Evolutionary conservation across 768 basidiomycete genomes (phyloP), one percentile per base, ranked within the genome.

Genomic region (Termitomyces sp.): DNA sequence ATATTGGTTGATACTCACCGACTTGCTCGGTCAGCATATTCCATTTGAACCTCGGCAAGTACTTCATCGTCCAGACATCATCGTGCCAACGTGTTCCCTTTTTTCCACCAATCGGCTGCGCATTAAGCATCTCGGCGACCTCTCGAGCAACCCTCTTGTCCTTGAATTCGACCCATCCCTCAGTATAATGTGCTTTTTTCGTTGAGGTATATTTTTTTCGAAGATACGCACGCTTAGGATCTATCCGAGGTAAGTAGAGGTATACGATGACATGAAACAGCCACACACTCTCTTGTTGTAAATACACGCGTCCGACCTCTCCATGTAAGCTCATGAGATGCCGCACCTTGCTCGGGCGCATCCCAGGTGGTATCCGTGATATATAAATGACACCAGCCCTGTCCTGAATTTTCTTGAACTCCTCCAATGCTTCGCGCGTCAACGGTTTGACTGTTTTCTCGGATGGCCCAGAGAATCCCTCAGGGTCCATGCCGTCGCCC

Each of bases 61-160:
- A 99, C 69, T 96, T 96, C 94, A 98, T 96, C 56, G 97, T 98
- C 97, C 97, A 99, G 8, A 99, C 86, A 62, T 99, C 97, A 67
- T 98, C 96, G 68, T 92, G 79, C 92, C 93, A 98, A 57, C 92
- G 79, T 2, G 85, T 81, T 5, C 89, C 88, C 69, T 93, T 94
- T 77, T 93, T 95, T 2, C 93, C 94, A 29, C 96, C 97, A 58
- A 99, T 95, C 1, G 93, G 83, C 65, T 95, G 87, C 1, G 95
- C 97, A 68, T 99, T 99, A 62, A 99, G 77, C 92, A 98, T 93
- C 55, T 85, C 92, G 8, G 96, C 96, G 9, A 95, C 88, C 38
- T 85, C 86, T 19, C 95, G 83, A 0, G 95, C 97, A 43, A 98
- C 77, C 46, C 83, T 86, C 73, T 98, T 98, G 73, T 98, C 90